A percentile compares a stretch with the other conserved stretches of the same genome.
phyloP scores from a whole-genome alignment of 139 green algal species.

The Chlorella sp. region DNA sequence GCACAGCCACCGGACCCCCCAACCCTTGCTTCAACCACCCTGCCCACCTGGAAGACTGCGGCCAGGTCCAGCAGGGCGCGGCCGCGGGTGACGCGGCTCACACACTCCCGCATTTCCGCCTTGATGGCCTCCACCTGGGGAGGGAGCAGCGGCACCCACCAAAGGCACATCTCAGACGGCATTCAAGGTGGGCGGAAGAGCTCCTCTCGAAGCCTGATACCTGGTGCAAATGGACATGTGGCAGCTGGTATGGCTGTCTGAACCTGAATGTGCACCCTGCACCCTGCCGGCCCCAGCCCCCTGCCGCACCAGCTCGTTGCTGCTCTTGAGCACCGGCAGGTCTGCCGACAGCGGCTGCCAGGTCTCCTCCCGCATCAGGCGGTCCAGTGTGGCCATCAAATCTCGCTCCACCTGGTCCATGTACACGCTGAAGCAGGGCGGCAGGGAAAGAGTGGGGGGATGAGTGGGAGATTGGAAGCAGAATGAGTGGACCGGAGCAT shows the following conservation, averaged over 20 bases:
- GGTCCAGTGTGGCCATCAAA: slow-evolving; percentile 77
- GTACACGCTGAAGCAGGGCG: slow-evolving; percentile 60
- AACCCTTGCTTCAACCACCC: background rate
- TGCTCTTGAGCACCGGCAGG: slow-evolving; percentile 26
- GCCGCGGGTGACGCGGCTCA: slow-evolving; percentile 50
- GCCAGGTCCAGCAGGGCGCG: slow-evolving; percentile 77
- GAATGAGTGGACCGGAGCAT: too few species aligned
- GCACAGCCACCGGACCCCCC: background rate
- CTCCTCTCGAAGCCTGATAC: too few species aligned
- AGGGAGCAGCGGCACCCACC: too few species aligned
- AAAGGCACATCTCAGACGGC: too few species aligned
- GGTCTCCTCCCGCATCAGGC: slow-evolving; percentile 82
- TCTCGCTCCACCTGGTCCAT: slow-evolving; percentile 80
- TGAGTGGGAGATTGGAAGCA: background rate
- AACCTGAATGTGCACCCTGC: too few species aligned
- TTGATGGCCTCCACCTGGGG: slow-evolving; percentile 89
- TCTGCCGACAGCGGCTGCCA: slow-evolving; percentile 79
- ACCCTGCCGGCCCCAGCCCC: too few species aligned
- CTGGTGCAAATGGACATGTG: too few species aligned
- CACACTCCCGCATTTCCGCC: slow-evolving; percentile 46
- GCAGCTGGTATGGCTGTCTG: too few species aligned
- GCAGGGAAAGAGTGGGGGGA: background rate
- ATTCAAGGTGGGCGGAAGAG: too few species aligned
- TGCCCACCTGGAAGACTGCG: slow-evolving; percentile 58
- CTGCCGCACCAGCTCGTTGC: too few species aligned